Evolutionary conservation across 2,329 filamentous ascomycete genomes (phyloP).

Genomic region (Cytospora chrysosperma): DNA sequence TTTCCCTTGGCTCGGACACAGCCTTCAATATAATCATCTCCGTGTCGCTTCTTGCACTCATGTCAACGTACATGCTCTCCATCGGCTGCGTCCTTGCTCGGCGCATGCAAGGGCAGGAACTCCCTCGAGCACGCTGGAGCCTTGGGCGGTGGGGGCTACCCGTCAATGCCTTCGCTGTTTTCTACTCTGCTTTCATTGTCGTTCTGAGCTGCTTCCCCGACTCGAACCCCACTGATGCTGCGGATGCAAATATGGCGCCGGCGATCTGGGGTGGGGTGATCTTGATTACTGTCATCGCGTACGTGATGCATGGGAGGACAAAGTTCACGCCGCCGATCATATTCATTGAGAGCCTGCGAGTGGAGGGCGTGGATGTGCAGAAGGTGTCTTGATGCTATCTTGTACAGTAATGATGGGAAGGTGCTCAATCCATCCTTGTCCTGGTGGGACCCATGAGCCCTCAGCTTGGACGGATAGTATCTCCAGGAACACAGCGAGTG

Average conservation of each 20-base stretch:
- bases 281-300: constrained; percentile 15
- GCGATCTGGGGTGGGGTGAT: constrained; percentile 21
- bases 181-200: constrained; percentile 28
- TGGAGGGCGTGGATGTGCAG: constrained; percentile 1
- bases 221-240: constrained; percentile 1
- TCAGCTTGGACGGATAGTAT: too few species aligned
- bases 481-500: too few species aligned
- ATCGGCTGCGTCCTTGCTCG: constrained; percentile 36
- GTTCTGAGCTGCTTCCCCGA: constrained; percentile 18
- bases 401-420: neutral
- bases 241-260: constrained; percentile 21
- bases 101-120: constrained; percentile 33
- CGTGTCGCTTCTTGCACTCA: constrained; percentile 33
- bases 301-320: constrained; percentile 13
- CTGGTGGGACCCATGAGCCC: too few species aligned
- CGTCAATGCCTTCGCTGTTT: constrained; percentile 36
- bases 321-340: constrained; percentile 20
- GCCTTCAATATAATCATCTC: constrained; percentile 38
- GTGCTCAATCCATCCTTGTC: too few species aligned
- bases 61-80: constrained; percentile 36
- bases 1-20: constrained; percentile 35
- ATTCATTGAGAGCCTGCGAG: constrained; percentile 16
- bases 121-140: constrained; percentile 38
- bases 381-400: constrained; percentile 1
- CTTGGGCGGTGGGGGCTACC: constrained; percentile 39